Conservation (phyloP, 768 basidiomycete species). For the Mycena albidolilacea region DNA sequence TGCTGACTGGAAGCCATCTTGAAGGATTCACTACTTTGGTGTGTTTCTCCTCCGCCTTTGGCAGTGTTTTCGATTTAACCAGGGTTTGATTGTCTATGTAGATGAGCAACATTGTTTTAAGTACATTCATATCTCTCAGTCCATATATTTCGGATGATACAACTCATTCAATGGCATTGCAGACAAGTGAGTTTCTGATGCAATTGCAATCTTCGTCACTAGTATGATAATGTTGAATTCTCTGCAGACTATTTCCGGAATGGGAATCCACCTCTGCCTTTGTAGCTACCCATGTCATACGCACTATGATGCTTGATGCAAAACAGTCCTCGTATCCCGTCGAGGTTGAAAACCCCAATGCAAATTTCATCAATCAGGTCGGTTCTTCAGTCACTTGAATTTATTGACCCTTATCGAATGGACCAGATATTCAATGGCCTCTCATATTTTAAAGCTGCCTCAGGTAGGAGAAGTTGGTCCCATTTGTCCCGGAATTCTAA, state of each 20-base stretch:
- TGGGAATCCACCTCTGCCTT: slow-evolving; percentile 90
- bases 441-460: slow-evolving; percentile 88
- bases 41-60: slow-evolving; percentile 40
- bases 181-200: slow-evolving; percentile 65
- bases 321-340: slow-evolving; percentile 69
- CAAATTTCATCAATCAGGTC: slow-evolving; percentile 79
- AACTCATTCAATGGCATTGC: neutral
- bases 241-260: slow-evolving; percentile 78
- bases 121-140: slow-evolving; percentile 54
- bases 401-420: neutral
- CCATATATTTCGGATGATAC: neutral
- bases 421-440: slow-evolving; percentile 88
- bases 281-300: slow-evolving; percentile 43
- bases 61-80: neutral
- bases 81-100: slow-evolving; percentile 67
- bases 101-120: slow-evolving; percentile 87
- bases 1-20: neutral
- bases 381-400: neutral
- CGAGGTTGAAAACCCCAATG: slow-evolving; percentile 91
- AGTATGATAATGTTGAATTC: neutral
- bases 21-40: slow-evolving; percentile 87
- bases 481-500: neutral
- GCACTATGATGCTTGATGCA: neutral
- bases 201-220: neutral
- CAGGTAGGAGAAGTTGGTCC: slow-evolving; percentile 58